Base-by-base conservation (phyloP, 176 grass and related monocot species). In the Bolboschoenus planiculmis region DNA sequence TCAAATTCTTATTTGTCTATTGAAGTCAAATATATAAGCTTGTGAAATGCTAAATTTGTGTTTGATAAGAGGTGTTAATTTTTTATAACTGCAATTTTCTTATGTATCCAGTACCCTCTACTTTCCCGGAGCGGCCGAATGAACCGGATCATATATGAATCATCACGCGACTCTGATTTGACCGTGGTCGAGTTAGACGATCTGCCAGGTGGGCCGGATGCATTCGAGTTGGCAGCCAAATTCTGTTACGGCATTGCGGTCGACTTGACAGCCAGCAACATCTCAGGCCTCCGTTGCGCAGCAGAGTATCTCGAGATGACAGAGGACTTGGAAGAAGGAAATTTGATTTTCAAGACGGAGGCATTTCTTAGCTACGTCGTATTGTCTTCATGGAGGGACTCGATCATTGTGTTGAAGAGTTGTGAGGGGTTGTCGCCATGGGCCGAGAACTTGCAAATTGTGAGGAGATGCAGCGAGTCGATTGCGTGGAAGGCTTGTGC, bases 361-460 rank as follows among this genome's bases (percentile, higher is more conserved):
- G 96, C 96, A 11, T 99, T 99, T 85, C 86, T 99, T 50, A 99
- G 96, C 91, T 99, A 99, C 79, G 96, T 99, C 0, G 96, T 99
- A 53, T 84, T 99, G 50, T 99, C 96, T 3, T 95, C 96, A 10
- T 99, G 96, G 96, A 88, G 92, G 1, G 92, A 99, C 56, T 99
- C 96, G 23, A 95, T 99, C 81, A 87, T 91, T 0, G 92, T 99
- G 46, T 85, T 99, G 83, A 99, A 95, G 91, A 91, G 84, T 81
- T 99, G 96, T 84, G 96, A 95, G 86, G 86, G 83, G 9, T 88
- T 98, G 86, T 95, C 92, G 5, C 92, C 96, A 0, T 99, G 96
- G 96, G 89, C 92, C 2, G 96, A 99, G 83, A 95, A 99, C 96
- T 90, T 99, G n/a, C 92, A 99, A 85, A 99, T 99, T 82, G 92